These are phyloP conservation scores for Dorcoceras hygrometricum DNA, from an alignment of 257 asterid species.

Conservation along the genomic window DNA sequence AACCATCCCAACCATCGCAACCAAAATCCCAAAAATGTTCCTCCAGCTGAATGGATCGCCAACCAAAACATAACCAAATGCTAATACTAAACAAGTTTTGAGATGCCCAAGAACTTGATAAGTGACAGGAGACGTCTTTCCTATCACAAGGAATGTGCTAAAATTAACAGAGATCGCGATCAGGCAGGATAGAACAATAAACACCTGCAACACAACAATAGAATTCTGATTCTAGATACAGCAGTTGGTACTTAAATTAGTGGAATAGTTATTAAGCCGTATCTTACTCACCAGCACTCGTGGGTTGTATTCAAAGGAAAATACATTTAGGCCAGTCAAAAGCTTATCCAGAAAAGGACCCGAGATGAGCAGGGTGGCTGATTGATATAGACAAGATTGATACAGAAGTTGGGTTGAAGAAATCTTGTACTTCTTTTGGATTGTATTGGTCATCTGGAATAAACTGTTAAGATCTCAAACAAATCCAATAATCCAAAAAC, in stretches of 20 bases:
- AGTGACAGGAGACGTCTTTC: constrained; percentile 71
- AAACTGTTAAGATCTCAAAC: constrained; percentile 52
- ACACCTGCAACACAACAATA: constrained; percentile 38
- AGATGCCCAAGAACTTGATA: constrained; percentile 77
- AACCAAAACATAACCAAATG: constrained; percentile 55
- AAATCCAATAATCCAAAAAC: constrained; percentile 17
- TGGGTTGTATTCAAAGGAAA: constrained; percentile 69
- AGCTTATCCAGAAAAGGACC: constrained; percentile 82
- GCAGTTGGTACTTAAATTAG: constrained; percentile 14
- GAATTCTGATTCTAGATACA: neutral
- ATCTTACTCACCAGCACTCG: constrained; percentile 56
- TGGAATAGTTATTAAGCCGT: neutral
- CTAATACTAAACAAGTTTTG: constrained; percentile 63
- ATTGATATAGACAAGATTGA: constrained; percentile 81
- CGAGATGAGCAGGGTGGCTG: constrained; percentile 67
- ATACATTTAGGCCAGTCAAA: constrained; percentile 69
- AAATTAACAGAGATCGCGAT: constrained; percentile 63
- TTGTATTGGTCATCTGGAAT: constrained; percentile 89
- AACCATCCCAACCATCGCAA: constrained; percentile 60
- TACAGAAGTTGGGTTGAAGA: constrained; percentile 88
- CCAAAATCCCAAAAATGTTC: constrained; percentile 52
- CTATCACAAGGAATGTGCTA: constrained; percentile 69
- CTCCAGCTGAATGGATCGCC: constrained; percentile 68
- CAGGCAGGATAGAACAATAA: constrained; percentile 58
- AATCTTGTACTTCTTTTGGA: constrained; percentile 79